Evolutionary conservation across 495 filamentous ascomycete genomes (phyloP), one percentile per base, ranked within the genome.

Genomic region (Talaromyces trachyspermus): DNA sequence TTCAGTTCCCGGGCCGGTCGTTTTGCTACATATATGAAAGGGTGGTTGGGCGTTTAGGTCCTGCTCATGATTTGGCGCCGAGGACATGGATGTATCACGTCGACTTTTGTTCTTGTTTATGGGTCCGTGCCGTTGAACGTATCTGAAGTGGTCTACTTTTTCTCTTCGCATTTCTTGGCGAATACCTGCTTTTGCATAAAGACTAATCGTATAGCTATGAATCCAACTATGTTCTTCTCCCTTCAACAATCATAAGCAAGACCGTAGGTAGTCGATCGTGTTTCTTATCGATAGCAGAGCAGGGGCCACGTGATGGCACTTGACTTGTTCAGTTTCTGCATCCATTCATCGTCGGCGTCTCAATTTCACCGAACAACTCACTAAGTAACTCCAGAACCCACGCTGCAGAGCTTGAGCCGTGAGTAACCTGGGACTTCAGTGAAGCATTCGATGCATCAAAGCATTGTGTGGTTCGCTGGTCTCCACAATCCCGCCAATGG

Each of bases 401-500:
- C 42, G 17, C 26, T 29, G 35, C 22, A 24, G 9, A 42, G 39
- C 39, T 26, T 19, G 39, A 15, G 35, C 35, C 35, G 35, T 38
- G 22, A 38, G 35, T 38, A 15, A 20, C 17, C 15, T 15, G 15
- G n/a, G n/a, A n/a, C 5, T n/a, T 11, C 17, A 38, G 22, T 4
- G 22, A 19, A 8, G 19, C 33, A 36, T 36, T 36, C 33, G 6
- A 18, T 18, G 11, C 33, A 18, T 8, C 11, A 15, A 6, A 14
- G 12, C 35, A 5, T 33, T 33, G 11, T 33, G 11, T 33, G 11
- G 29, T 33, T 3, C 29, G 10, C 14, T 8, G 15, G 39, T 25
- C 39, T n/a, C 39, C 39, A 42, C 39, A 24, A 26, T 26, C 22
- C 39, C 39, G 39, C 20, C 19, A 42, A 42, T 42, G 23, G 39